Evolutionary conservation across 352 stramenopile species (phyloP).

Genomic region (Globisporangium solare): DNA sequence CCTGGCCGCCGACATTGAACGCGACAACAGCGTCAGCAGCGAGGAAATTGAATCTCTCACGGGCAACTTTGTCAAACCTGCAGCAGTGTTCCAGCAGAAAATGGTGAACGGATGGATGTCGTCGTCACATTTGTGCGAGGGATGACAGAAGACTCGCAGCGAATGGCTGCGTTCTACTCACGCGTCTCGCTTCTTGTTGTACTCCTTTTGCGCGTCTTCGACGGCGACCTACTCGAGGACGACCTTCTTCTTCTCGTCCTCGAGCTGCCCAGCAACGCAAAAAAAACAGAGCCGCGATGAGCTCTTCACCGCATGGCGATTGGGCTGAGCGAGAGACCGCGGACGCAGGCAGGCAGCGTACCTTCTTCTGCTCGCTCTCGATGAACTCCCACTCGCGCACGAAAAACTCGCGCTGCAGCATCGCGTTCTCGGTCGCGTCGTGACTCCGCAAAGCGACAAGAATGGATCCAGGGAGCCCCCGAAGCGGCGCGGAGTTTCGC

Average conservation of each 20-base stretch:
- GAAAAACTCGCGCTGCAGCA: constrained; percentile 49
- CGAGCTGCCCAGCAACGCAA: too few relatives aligned
- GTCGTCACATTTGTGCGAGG: not conserved
- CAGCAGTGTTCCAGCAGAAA: not conserved
- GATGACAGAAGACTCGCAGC: not conserved
- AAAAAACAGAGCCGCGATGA: too few relatives aligned
- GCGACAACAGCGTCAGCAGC: constrained; percentile 38
- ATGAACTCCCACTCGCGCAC: constrained; percentile 53
- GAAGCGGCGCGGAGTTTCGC: too few relatives aligned
- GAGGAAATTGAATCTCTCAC: constrained; percentile 55
- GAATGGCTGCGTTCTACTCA: too few relatives aligned
- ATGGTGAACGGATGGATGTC: not conserved
- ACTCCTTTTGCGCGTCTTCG: constrained; percentile 61
- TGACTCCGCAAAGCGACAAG: too few relatives aligned
- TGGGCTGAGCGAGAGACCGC: too few relatives aligned
- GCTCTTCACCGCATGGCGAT: too few relatives aligned
- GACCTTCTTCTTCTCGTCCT: constrained; percentile 72
- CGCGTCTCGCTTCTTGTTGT: constrained; percentile 54
- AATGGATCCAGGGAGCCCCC: too few relatives aligned
- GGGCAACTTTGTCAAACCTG: constrained; percentile 60
- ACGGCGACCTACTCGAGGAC: constrained; percentile 64
- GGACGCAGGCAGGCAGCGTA: too few relatives aligned
- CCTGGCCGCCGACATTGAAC: constrained; percentile 72
- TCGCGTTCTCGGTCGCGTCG: too few relatives aligned
- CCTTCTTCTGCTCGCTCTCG: constrained; percentile 58